Evolutionary conservation across 192 early-diverging fungal species (phyloP).

Genomic region (Geranomyces variabilis): DNA sequence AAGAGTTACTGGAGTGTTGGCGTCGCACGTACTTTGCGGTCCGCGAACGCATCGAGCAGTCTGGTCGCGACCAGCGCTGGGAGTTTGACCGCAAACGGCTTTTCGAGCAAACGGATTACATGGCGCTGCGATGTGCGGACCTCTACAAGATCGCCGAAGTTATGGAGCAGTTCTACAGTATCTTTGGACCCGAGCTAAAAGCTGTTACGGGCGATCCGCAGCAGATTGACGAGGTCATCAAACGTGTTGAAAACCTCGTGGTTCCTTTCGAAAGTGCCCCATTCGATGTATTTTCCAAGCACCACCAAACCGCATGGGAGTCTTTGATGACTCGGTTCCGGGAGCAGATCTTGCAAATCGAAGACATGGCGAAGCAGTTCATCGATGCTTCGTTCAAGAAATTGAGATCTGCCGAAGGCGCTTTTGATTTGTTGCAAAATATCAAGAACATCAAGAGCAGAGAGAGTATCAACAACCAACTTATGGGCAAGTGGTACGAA

Average conservation of each 20-base stretch:
- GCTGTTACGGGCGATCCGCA: slow-evolving; percentile 70
- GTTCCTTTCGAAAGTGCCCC: slow-evolving; percentile 62
- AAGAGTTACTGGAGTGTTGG: slow-evolving; percentile 61
- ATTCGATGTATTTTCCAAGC: slow-evolving; percentile 66
- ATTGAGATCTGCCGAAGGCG: slow-evolving; percentile 63
- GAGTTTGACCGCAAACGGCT: slow-evolving; percentile 70
- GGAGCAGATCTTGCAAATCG: slow-evolving; percentile 67
- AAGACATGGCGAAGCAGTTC: slow-evolving; percentile 72
- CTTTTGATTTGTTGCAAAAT: slow-evolving; percentile 67
- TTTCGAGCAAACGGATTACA: slow-evolving; percentile 71
- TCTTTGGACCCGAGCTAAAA: slow-evolving; percentile 68
- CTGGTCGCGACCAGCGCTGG: slow-evolving; percentile 68
- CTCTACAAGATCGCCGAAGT: slow-evolving; percentile 66
- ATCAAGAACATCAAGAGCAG: slow-evolving; percentile 66
- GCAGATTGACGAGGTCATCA: slow-evolving; percentile 70
- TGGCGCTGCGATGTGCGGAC: slow-evolving; percentile 63
- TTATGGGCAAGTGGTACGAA: slow-evolving; percentile 71
- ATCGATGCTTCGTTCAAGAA: slow-evolving; percentile 70
- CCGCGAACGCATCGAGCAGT: slow-evolving; percentile 64
- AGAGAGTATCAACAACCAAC: slow-evolving; percentile 64
- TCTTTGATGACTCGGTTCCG: slow-evolving; percentile 63
- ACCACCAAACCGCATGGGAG: slow-evolving; percentile 62
- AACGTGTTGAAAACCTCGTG: slow-evolving; percentile 62
- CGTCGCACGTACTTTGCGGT: slow-evolving; percentile 65
- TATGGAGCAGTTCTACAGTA: slow-evolving; percentile 70